Conservation (phyloP, 2,329 filamentous ascomycete genomes). For the Sclerotinia sclerotiorum region DNA sequence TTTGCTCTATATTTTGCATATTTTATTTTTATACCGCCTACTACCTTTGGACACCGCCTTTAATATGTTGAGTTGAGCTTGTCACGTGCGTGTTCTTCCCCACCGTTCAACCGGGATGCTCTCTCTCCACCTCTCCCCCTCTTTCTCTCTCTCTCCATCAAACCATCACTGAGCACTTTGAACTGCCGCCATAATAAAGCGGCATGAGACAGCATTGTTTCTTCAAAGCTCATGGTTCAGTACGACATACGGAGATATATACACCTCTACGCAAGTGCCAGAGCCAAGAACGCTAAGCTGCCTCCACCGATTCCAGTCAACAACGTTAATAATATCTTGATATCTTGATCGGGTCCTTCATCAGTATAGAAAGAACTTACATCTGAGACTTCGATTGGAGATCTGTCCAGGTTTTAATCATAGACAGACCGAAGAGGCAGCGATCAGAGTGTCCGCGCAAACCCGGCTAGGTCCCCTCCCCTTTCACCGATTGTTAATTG, state of each 20-base stretch:
- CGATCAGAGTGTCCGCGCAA: conserved; percentile 3
- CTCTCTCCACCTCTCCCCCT: too few species aligned
- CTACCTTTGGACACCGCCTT: conserved; percentile 8
- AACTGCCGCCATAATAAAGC: background rate
- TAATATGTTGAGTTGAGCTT: background rate
- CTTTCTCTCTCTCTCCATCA: too few species aligned
- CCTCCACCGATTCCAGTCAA: background rate
- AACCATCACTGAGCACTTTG: background rate
- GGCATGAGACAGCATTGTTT: background rate
- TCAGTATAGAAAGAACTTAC: background rate
- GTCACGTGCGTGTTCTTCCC: background rate
- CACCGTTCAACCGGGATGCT: background rate
- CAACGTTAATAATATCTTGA: background rate
- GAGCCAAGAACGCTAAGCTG: background rate
- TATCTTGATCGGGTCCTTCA: background rate
- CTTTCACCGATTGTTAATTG: conserved; percentile 9
- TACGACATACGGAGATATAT: background rate
- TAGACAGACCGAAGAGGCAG: background rate
- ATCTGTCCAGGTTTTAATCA: background rate
- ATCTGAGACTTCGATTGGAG: background rate
- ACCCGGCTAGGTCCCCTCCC: background rate
- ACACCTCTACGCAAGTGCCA: background rate
- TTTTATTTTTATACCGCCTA: conserved; percentile 11
- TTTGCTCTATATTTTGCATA: background rate
- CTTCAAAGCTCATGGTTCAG: background rate